Conservation (phyloP, 495 filamentous ascomycete species). For the Penicillium paxilli region DNA sequence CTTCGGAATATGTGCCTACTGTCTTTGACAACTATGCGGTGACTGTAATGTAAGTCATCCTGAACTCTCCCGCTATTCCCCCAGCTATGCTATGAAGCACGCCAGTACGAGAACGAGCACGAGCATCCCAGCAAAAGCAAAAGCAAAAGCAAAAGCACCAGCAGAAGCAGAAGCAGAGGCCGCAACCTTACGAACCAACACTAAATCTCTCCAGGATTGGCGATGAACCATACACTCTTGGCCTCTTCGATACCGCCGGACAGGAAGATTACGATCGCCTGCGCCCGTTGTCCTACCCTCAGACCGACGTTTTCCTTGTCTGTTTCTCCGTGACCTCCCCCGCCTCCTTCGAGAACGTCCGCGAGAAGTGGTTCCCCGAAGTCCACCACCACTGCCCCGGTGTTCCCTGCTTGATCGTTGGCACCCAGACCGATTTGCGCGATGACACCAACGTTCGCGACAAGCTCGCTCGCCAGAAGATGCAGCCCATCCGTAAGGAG, state of each 20-base stretch:
- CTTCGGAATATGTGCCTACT: conserved; percentile 98
- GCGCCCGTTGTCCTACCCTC: conserved; percentile 92
- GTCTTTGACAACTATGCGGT: conserved; percentile 99
- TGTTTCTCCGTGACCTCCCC: conserved; percentile 98
- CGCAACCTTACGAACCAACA: no score
- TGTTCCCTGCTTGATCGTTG: conserved; percentile 96
- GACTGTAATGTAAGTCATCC: conserved; percentile 86
- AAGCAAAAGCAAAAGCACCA: not conserved
- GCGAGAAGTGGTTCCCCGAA: conserved; percentile 99
- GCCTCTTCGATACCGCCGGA: conserved; percentile 96
- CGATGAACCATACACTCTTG: conserved; percentile 96
- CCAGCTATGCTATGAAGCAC: no score
- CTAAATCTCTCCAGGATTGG: conserved; percentile 71
- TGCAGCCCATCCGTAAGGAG: conserved; percentile 85
- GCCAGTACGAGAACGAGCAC: no score
- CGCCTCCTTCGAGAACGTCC: conserved; percentile 98
- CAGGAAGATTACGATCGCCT: conserved; percentile 99
- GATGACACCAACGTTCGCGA: conserved; percentile 87
- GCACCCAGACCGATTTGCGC: conserved; percentile 94
- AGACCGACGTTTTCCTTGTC: conserved; percentile 98
- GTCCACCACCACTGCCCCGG: conserved; percentile 98
- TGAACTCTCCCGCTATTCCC: not conserved
- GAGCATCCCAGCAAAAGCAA: not conserved
- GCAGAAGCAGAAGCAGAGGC: not conserved
- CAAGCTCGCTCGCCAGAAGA: conserved; percentile 93